Evolutionary conservation across 306 rosid species (phyloP).

Genomic region (Vigna trinervia): DNA sequence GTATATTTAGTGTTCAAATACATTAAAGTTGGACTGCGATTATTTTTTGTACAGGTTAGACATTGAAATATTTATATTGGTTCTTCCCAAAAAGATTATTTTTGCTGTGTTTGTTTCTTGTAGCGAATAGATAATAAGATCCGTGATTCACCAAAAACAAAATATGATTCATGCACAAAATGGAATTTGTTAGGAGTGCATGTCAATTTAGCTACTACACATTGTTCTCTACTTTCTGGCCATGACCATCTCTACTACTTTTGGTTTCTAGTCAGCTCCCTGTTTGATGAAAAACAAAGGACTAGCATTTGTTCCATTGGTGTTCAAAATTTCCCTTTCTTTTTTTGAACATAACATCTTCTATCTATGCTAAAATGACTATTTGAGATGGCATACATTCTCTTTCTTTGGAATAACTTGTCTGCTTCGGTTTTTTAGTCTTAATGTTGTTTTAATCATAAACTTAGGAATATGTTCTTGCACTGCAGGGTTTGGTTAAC

Average conservation of each 20-base stretch:
- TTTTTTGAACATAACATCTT: not conserved
- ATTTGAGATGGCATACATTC: not conserved
- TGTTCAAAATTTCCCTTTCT: not conserved
- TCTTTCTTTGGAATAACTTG: constrained; percentile 27
- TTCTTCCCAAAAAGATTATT: constrained; percentile 12
- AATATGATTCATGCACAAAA: not conserved
- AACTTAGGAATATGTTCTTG: constrained; percentile 31
- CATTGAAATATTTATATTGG: not conserved
- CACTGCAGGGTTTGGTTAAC: constrained; percentile 81
- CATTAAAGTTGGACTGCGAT: not conserved
- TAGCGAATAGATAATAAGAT: not conserved
- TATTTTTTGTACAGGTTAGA: constrained; percentile 2
- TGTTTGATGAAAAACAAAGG: not conserved
- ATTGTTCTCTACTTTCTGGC: constrained; percentile 1
- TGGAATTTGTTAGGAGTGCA: not conserved
- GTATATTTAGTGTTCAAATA: constrained; percentile 15
- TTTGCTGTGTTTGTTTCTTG: constrained; percentile 3
- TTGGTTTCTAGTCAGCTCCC: not conserved
- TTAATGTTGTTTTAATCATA: not conserved
- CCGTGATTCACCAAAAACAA: not conserved
- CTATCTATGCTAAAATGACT: constrained; percentile 15
- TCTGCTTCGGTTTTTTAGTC: constrained; percentile 24
- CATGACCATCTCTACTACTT: constrained; percentile 3
- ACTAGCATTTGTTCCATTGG: constrained; percentile 8
- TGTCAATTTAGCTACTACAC: not conserved